Conservation (phyloP, 129 eudicot species). For the Sambucus nigra region DNA sequence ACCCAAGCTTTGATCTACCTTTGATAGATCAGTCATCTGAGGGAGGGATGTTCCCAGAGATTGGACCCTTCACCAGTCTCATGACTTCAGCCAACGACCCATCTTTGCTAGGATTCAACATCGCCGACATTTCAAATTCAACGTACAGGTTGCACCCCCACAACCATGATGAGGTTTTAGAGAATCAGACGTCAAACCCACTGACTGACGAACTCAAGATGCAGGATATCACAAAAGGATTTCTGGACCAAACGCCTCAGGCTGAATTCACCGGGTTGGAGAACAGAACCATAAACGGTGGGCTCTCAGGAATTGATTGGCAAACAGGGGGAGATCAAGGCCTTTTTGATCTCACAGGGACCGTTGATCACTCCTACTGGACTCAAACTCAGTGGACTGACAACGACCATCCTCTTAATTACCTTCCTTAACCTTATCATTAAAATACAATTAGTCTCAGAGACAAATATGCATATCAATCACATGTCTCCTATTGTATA, state of each 20-base stretch:
- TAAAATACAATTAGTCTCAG: neutral
- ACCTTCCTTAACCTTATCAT: slow-evolving; percentile 27
- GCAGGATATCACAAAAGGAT: slow-evolving; percentile 17
- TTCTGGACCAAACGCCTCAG: slow-evolving; percentile 18
- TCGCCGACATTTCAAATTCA: slow-evolving; percentile 28
- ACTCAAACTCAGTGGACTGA: slow-evolving; percentile 51
- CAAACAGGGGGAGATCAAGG: slow-evolving; percentile 38
- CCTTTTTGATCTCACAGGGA: slow-evolving; percentile 53
- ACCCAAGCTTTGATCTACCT: slow-evolving; percentile 29
- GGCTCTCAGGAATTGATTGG: slow-evolving; percentile 33
- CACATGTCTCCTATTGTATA: slow-evolving; percentile 24
- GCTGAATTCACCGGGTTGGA: slow-evolving; percentile 22
- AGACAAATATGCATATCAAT: slow-evolving; percentile 13
- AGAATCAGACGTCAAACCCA: slow-evolving; percentile 14
- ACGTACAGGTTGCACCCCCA: slow-evolving; percentile 26
- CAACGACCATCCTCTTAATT: slow-evolving; percentile 39
- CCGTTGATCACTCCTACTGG: slow-evolving; percentile 60
- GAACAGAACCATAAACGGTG: slow-evolving; percentile 22
- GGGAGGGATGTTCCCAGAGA: slow-evolving; percentile 33
- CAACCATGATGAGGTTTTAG: slow-evolving; percentile 6
- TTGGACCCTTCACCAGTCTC: slow-evolving; percentile 40
- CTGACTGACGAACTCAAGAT: slow-evolving; percentile 21
- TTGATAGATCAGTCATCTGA: slow-evolving; percentile 20
- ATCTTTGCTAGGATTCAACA: slow-evolving; percentile 25
- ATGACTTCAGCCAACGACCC: slow-evolving; percentile 37